These are phyloP conservation scores for Leccinum uliginosum DNA, from an alignment of 768 basidiomycete species.

Conservation along the genomic window DNA sequence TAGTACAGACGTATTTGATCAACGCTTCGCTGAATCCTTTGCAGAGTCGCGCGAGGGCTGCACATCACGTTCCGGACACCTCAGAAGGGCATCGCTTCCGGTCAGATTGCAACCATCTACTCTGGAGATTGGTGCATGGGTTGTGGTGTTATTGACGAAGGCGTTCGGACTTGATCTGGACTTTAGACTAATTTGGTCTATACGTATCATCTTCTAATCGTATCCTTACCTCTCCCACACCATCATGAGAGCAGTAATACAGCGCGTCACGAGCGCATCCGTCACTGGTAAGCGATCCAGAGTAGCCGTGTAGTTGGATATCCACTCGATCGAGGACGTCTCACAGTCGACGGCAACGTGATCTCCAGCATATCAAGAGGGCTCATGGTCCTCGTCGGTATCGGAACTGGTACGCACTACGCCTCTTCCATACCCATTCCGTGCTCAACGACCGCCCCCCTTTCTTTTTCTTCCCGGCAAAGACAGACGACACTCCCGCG, in stretches of 20 bases:
- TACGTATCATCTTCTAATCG: not conserved
- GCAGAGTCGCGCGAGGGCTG: constrained; percentile 25
- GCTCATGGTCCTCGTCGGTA: constrained; percentile 87
- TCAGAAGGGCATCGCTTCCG: constrained; percentile 66
- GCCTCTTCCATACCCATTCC: not conserved
- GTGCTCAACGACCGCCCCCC: constrained; percentile 1
- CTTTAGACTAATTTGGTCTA: not conserved
- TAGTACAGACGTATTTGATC: not conserved
- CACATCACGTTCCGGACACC: constrained; percentile 53
- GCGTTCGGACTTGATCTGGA: constrained; percentile 8
- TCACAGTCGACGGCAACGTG: constrained; percentile 68
- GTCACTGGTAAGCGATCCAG: constrained; percentile 55
- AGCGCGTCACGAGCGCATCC: constrained; percentile 81
- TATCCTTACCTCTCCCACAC: not conserved
- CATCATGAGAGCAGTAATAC: constrained; percentile 80
- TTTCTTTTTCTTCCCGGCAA: constrained; percentile 12
- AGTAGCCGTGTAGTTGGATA: not conserved
- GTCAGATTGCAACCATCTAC: constrained; percentile 78
- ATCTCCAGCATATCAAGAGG: constrained; percentile 83
- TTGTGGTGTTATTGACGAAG: constrained; percentile 59
- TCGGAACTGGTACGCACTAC: constrained; percentile 61
- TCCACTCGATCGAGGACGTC: not conserved
- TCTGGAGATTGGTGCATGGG: constrained; percentile 78
- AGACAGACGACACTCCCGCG: constrained; percentile 70
- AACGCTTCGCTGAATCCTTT: constrained; percentile 5